phyloP scores from a whole-genome alignment of 352 stramenopile genomes.

The Thraustotheca clavata region DNA sequence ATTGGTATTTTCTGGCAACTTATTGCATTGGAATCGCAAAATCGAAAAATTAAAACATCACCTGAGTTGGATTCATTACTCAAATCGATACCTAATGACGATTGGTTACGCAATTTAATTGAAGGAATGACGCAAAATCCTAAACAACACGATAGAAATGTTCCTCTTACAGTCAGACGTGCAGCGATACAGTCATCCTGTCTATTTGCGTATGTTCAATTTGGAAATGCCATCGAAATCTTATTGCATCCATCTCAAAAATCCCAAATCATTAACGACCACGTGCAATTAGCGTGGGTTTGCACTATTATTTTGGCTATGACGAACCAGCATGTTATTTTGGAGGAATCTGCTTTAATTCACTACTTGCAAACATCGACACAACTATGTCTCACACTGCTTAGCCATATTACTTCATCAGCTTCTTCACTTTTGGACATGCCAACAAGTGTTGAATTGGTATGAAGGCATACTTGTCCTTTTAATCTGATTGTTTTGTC shows the following conservation, averaged over 20 bases:
- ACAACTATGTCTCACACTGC: background rate
- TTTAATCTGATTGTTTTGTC: background rate
- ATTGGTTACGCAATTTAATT: background rate
- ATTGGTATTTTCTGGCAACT: background rate
- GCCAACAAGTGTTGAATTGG: background rate
- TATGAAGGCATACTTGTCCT: background rate
- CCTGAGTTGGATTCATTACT: background rate
- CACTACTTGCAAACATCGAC: background rate
- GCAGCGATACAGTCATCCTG: background rate
- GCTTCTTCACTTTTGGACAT: background rate
- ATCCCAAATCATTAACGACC: too few relatives aligned
- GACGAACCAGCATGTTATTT: background rate
- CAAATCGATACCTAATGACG: background rate
- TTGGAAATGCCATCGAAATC: background rate
- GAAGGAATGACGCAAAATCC: background rate
- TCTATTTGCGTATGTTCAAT: conserved; percentile 8
- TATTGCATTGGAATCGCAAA: background rate
- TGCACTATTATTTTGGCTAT: background rate
- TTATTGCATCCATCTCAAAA: conserved; percentile 3
- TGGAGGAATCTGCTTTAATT: background rate
- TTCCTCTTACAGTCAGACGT: background rate
- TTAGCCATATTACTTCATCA: background rate
- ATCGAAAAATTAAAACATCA: background rate
- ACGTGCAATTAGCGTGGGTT: background rate
- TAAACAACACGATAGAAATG: background rate